Evolutionary conservation across 2,329 filamentous ascomycete species (phyloP).

Genomic region (Hypoxylon sp.): DNA sequence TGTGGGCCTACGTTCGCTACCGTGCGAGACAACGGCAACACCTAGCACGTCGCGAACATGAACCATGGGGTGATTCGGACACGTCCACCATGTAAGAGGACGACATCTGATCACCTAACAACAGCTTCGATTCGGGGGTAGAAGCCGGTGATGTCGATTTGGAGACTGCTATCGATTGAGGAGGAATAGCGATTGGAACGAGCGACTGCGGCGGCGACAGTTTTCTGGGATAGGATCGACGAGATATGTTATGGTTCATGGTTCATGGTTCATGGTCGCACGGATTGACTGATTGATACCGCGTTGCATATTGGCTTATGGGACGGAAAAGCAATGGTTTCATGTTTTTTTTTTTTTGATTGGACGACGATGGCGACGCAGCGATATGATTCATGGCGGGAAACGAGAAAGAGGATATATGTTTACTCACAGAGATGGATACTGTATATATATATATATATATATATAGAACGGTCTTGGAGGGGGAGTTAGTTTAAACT

Average conservation of each 20-base stretch:
- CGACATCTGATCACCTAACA: background rate
- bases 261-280: background rate
- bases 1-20: background rate
- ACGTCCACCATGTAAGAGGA: background rate
- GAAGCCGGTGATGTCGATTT: background rate
- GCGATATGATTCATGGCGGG: background rate
- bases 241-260: background rate
- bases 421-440: background rate
- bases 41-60: background rate
- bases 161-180: background rate
- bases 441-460: background rate
- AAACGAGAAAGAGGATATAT: background rate
- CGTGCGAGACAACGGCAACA: background rate
- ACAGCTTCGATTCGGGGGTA: background rate
- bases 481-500: slow-evolving; percentile 3
- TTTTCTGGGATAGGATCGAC: background rate
- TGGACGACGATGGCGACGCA: background rate
- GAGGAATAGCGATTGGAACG: background rate
- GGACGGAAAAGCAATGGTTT: background rate
- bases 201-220: background rate
- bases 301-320: background rate
- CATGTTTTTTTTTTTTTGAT: background rate
- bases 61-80: background rate
- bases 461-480: background rate
- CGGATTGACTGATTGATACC: background rate